A percentile compares a stretch with the other conserved stretches of the same genome.
Conservation (phyloP, 495 filamentous ascomycete species). For the Choiromyces venosus region DNA sequence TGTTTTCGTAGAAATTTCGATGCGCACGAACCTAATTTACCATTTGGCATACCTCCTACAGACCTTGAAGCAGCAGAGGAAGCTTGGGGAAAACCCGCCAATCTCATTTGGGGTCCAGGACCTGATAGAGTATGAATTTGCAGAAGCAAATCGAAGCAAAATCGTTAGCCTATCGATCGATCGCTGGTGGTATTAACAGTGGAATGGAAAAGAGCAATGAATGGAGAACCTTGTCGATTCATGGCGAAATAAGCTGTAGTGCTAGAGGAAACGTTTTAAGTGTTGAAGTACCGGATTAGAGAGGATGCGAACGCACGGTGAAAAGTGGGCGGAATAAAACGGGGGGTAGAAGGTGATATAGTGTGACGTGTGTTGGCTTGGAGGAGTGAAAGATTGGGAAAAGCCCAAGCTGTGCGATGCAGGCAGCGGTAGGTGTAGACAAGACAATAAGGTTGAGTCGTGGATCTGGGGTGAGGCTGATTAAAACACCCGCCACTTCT, state of each 20-base stretch:
- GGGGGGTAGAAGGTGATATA: background rate
- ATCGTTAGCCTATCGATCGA: slow-evolving; percentile 18
- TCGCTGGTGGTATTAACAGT: slow-evolving; percentile 1
- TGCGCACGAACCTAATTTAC: slow-evolving; percentile 40
- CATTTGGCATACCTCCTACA: slow-evolving; percentile 31
- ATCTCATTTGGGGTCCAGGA: slow-evolving; percentile 33
- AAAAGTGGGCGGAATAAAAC: background rate
- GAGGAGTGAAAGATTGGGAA: background rate
- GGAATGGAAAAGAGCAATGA: slow-evolving; percentile 15
- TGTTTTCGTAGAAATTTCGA: slow-evolving; percentile 16
- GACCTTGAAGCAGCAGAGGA: slow-evolving; percentile 24
- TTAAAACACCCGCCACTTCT: background rate
- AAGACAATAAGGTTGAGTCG: background rate
- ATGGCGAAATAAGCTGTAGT: slow-evolving; percentile 7
- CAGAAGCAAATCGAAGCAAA: background rate
- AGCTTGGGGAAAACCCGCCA: slow-evolving; percentile 29
- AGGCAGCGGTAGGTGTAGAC: background rate
- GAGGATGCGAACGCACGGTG: background rate
- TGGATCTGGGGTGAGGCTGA: background rate
- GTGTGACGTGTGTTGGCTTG: background rate
- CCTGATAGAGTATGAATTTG: slow-evolving; percentile 14
- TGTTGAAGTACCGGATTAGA: background rate
- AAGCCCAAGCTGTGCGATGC: background rate
- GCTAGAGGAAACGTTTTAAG: background rate
- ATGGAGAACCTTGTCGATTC: slow-evolving; percentile 39